phyloP scores from a whole-genome alignment of 176 grass and related monocot genomes.

The barley (Hordeum vulgare) region MorexV3_pseudomolecules_assembly NC_058520.1:83058614-83059113 shows the following conservation, averaged over 20 bases:
- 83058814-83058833: slow-evolving; percentile 35
- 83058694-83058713: slow-evolving; percentile 44
- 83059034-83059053: neutral
- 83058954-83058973: slow-evolving; percentile 33
- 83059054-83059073: slow-evolving; percentile 1
- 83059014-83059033: neutral
- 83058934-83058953: neutral
- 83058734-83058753: slow-evolving; percentile 31
- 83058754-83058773: slow-evolving; percentile 42
- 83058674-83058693: slow-evolving; percentile 59
- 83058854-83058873: slow-evolving; percentile 64
- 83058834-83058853: slow-evolving; percentile 51
- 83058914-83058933: slow-evolving; percentile 34
- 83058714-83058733: slow-evolving; percentile 45
- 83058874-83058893: slow-evolving; percentile 30
- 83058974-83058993: slow-evolving; percentile 15
- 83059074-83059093: neutral
- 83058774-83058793: slow-evolving; percentile 54
- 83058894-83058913: slow-evolving; percentile 21
- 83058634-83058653: slow-evolving; percentile 44
- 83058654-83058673: slow-evolving; percentile 34
- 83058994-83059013: neutral
- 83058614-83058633: slow-evolving; percentile 50
- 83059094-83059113: slow-evolving; percentile 7
- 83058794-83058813: slow-evolving; percentile 34